Evolutionary conservation across 202 grass and related monocot genomes (phyloP), one percentile per base, ranked within the genome.

Genomic region (Musa balbisiana): DNA sequence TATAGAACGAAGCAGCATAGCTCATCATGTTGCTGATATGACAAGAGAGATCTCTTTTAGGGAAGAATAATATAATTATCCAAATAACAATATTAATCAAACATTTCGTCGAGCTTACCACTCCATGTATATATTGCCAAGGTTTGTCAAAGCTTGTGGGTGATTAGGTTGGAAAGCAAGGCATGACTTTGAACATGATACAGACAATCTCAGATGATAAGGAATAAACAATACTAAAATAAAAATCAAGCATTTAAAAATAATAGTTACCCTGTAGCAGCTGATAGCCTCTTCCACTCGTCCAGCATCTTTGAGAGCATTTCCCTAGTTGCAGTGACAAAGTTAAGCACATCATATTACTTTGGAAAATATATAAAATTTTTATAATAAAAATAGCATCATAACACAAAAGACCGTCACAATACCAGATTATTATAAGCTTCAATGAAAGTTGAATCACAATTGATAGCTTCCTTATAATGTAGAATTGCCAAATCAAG

Each of bases 101-200:
- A 77, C n/a, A 64, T 26, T 65, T 65, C 11, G 5, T 77, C 53
- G 77, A 73, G 72, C 78, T 86, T 75, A 99, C 95, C 95, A 95
- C 71, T 99, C 95, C 95, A 99, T 99, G 70, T 99, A 92, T 78
- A 99, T 92, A 64, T 99, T 99, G 72, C 95, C 95, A 64, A 99
- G 81, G 69, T 94, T 99, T 64, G 95, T 92, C 73, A 99, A 87
- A 78, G 95, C 95, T 83, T 95, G 95, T 27, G 95, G 95, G 72
- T 95, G 95, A 79, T 95, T 99, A 74, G 88, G 86, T 88, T 99
- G 89, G 53, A 99, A 70, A 4, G 84, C 76, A 83, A 99, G 91
- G 84, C 95, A 99, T 13, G 88, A 90, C 95, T 99, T 86, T 69
- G 60, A 26, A 86, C 74, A 51, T 72, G 43, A 27, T 69, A 66